Base-by-base conservation (phyloP, 192 early-diverging fungal genomes). In the Paraglomus brasilianum region DNA sequence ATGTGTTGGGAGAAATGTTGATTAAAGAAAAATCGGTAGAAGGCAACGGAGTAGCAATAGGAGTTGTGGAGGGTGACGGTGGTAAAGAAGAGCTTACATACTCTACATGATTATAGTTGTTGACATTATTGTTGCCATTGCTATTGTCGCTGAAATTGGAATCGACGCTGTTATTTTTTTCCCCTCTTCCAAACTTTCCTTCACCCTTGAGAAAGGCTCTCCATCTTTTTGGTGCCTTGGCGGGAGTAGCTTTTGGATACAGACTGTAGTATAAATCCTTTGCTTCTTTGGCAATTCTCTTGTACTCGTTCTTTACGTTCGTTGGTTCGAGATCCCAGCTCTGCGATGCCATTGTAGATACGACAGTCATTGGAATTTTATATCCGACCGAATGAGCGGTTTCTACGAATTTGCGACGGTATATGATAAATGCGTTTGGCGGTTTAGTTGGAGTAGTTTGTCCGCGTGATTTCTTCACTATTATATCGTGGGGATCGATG, bases 391-490 rank as follows among this genome's bases (percentile, higher is more conserved):
- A n/a, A 15, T 68, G 52, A 17, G 56, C 21, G 52, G 40, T 41
- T 56, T 68, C 17, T 13, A 68, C 66, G 15, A 55, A 55, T 8
- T 50, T 52, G 1, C 17, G 21, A 4, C 66, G 50, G 45, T 68
- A 68, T 56, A 68, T 68, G 38, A 68, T 56, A 55, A 55, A 68
- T 56, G 52, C 66, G 45, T 68, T 68, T 21, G 52, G 52, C 38
- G 56, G 21, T 55, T 50, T 48, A 40, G 64, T 46, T 17, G 21
- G 19, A 9, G 48, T 48, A 10, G 48, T 11, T 30, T 30, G 30
- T 3, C 21, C 15, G 5, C 42, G 48, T 51, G 40, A 51, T 14
- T 51, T 19, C 9, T 63, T 63, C 3, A 10, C 5, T 21, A 63
- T 21, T 46, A 63, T 46, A 45, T 19, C 14, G 13, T 46, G 10